Evolutionary conservation across 257 asterid genomes (phyloP), one percentile per base, ranked within the genome.

Genomic region (Salvia splendens): DNA sequence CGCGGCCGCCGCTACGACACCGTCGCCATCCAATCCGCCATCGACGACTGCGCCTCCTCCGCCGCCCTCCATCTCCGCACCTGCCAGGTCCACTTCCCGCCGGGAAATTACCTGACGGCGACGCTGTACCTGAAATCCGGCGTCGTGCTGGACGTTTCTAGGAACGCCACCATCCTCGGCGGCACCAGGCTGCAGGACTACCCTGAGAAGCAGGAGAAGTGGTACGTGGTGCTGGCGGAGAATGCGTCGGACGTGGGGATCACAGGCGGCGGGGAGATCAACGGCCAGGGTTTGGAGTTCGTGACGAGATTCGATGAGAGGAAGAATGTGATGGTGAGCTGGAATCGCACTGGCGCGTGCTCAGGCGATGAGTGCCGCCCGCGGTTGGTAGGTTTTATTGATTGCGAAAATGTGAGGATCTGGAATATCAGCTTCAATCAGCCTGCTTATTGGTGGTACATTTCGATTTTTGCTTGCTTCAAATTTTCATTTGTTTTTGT

Each of bases 251-350:
- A 86, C 20, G 90, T 88, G 61, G 97, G 97, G 66, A 90, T 93
- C 64, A 88, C 90, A 42, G 95, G 98, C 69, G 97, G 96, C 58
- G 97, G 98, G 55, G 97, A 86, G 85, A 85, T 93, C 71, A 87
- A 93, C 74, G 98, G 98, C 3, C 98, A 93, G 80, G 96, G 98
- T 24, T 64, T 81, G 88, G 52, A 80, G 75, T 93, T 87, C 62
- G 96, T 93, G 64, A 60, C 24, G 81, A 77, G 85, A 67, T 88
- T 93, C 64, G 85, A 89, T 16, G 84, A 79, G 81, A 81, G 78
- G 85, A 93, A 93, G 85, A 89, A 93, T 61, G 97, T 93, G 85
- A 93, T 93, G 99, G 95, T 93, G 85, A 90, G 96, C 68, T 93
- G 99, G 97, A 90, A 93, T 20, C 47, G 64, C 60, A 90, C 94